phyloP scores from a whole-genome alignment of 169 alveolate species.

The Plasmodium gallinaceum region DNA sequence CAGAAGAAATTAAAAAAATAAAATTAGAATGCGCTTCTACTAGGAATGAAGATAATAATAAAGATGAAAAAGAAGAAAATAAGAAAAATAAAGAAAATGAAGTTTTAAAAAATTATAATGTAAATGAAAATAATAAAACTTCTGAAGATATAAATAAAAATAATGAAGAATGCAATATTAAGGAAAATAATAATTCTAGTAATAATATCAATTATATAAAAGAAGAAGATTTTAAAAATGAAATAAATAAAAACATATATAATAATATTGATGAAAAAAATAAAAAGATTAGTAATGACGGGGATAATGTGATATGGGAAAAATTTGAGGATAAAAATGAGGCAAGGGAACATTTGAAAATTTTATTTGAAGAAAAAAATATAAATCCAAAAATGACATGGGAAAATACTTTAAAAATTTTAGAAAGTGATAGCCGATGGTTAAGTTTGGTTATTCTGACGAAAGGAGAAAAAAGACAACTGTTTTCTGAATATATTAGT shows the following conservation, averaged over 20 bases:
- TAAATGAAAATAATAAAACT: not conserved
- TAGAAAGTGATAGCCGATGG: slow-evolving; percentile 84
- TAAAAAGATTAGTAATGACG: not conserved
- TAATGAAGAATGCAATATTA: not conserved
- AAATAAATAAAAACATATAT: not conserved
- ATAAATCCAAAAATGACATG: slow-evolving; percentile 84
- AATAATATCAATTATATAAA: not conserved
- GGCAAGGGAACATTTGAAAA: slow-evolving; percentile 81
- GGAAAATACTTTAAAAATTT: slow-evolving; percentile 81
- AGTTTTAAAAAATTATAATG: not conserved
- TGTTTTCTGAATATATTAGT: slow-evolving; percentile 87
- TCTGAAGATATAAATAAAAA: not conserved
- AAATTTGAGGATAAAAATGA: slow-evolving; percentile 81
- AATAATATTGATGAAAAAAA: slow-evolving; percentile 34
- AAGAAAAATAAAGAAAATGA: slow-evolving; percentile 19
- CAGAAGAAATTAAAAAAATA: slow-evolving; percentile 78
- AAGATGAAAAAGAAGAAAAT: slow-evolving; percentile 1
- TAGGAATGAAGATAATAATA: slow-evolving; percentile 13
- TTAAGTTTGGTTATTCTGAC: slow-evolving; percentile 81
- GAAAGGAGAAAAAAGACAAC: slow-evolving; percentile 88
- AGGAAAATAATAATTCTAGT: not conserved
- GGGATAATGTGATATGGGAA: slow-evolving; percentile 23
- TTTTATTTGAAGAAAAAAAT: slow-evolving; percentile 80
- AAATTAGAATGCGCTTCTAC: slow-evolving; percentile 70
- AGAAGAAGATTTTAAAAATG: not conserved